Conservation (phyloP, 2,329 filamentous ascomycete genomes). For the Metarhizium humberi region DNA sequence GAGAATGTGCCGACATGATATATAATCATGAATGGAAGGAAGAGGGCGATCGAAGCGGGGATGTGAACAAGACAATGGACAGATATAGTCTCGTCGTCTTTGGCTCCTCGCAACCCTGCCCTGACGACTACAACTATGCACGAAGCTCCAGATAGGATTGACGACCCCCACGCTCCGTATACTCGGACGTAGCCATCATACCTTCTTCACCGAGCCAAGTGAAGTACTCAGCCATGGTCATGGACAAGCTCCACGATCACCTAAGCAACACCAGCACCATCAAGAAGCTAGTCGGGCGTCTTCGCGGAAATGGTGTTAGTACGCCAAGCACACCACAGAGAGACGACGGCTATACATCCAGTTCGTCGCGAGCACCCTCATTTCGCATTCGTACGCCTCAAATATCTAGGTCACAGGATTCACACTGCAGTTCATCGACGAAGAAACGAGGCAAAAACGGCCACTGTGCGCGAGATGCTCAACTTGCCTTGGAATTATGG, state of each 20-base stretch:
- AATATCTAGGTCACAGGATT: not conserved
- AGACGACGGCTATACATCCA: not conserved
- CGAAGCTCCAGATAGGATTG: not conserved
- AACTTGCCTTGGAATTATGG: slow-evolving; percentile 21
- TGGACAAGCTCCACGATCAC: not conserved
- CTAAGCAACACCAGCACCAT: not conserved
- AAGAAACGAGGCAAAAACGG: not conserved
- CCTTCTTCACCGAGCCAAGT: not conserved
- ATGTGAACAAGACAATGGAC: not conserved
- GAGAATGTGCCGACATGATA: not conserved
- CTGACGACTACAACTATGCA: not conserved
- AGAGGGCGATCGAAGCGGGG: not conserved
- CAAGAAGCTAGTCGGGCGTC: slow-evolving; percentile 9
- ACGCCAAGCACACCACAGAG: not conserved
- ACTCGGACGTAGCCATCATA: not conserved
- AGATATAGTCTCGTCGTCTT: not conserved
- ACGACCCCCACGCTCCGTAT: not conserved
- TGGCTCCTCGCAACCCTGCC: not conserved
- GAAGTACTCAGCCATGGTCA: not conserved
- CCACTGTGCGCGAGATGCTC: not conserved
- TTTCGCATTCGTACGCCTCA: not conserved
- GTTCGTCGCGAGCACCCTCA: not conserved
- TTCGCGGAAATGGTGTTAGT: slow-evolving; percentile 7
- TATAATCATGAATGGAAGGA: not conserved
- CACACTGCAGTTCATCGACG: not conserved